Evolutionary conservation across 1,284 basidiomycete genomes (phyloP), one percentile per base, ranked within the genome.

Genomic region (Ganoderma multipileum): DNA sequence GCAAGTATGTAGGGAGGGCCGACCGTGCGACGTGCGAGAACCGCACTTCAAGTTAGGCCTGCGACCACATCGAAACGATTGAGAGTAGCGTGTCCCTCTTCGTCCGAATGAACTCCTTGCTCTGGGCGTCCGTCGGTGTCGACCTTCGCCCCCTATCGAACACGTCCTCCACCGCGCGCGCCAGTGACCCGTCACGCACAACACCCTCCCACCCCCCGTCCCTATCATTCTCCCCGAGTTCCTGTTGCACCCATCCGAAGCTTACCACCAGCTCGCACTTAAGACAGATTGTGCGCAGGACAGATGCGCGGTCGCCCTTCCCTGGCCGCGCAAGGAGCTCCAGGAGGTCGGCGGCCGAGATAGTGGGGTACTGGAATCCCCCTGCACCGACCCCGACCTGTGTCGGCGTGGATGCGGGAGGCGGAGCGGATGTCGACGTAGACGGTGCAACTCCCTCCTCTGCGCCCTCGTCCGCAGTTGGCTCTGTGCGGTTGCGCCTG

Each of bases 191-290:
- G 64, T 78, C 75, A 11, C 72, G 74, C 38, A 85, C 68, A 42
- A 81, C 71, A 47, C 75, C 71, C n/a, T 69, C 65, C 89, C 89
- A 91, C 59, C 82, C 82, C 7, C 68, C 58, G 69, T 89, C 86
- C 66, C 71, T 78, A 23, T 83, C 81, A 5, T 68, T 76, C 6
- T 77, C 69, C 14, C 38, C 58, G 11, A 63, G 42, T 36, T 79
- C 72, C 28, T 76, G 74, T 71, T 88, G 86, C 30, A 88, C 75
- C 41, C 78, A 76, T 30, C 81, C 83, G 69, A 85, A 89, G 23
- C 85, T 82, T 63, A 78, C 68, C 47, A 89, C 73, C 38, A 90
- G 80, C 39, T 84, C 80, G 68, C 83, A 84, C 77, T 87, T 87
- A 71, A 86, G 78, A 66, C 68, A 66, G 20, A 74, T 62, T n/a